These are phyloP conservation scores for Clarireedia paspali DNA, from an alignment of 2,329 filamentous ascomycete genomes.

Conservation along the genomic window DNA sequence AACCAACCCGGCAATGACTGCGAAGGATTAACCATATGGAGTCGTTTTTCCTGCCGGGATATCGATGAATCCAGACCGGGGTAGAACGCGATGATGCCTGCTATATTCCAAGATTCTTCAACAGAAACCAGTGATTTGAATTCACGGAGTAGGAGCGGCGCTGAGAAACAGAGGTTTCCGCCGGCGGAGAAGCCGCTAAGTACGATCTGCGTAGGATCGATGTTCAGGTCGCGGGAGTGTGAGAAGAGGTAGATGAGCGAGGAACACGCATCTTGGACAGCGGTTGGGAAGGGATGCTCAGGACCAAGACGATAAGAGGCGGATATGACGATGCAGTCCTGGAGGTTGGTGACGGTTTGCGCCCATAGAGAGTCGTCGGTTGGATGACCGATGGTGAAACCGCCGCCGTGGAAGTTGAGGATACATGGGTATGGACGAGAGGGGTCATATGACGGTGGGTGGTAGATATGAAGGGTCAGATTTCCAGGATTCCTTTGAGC, in stretches of 20 bases:
- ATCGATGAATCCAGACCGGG: slow-evolving; percentile 9
- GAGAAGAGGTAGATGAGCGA: slow-evolving; percentile 33
- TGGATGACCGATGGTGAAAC: slow-evolving; percentile 29
- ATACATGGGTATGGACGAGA: slow-evolving; percentile 21
- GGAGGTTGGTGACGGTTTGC: slow-evolving; percentile 32
- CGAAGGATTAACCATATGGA: neutral
- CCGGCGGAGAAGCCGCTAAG: slow-evolving; percentile 41
- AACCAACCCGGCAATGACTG: slow-evolving; percentile 6
- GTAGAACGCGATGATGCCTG: slow-evolving; percentile 3
- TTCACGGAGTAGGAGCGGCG: slow-evolving; percentile 11
- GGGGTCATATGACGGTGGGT: neutral
- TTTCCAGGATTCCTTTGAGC: neutral
- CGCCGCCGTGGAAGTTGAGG: slow-evolving; percentile 32
- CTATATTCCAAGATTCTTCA: neutral
- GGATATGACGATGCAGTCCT: slow-evolving; percentile 34
- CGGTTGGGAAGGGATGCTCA: slow-evolving; percentile 38
- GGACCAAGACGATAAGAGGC: slow-evolving; percentile 39
- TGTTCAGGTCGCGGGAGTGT: slow-evolving; percentile 13
- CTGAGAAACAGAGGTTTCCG: slow-evolving; percentile 23
- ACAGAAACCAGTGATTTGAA: neutral
- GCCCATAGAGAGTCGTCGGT: slow-evolving; percentile 29
- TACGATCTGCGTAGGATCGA: slow-evolving; percentile 29
- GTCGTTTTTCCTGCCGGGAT: neutral
- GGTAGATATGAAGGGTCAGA: slow-evolving; percentile 2
- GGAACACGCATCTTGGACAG: slow-evolving; percentile 39